Conservation (phyloP, 352 stramenopile genomes). For the Pythium pectinolyticum region DNA sequence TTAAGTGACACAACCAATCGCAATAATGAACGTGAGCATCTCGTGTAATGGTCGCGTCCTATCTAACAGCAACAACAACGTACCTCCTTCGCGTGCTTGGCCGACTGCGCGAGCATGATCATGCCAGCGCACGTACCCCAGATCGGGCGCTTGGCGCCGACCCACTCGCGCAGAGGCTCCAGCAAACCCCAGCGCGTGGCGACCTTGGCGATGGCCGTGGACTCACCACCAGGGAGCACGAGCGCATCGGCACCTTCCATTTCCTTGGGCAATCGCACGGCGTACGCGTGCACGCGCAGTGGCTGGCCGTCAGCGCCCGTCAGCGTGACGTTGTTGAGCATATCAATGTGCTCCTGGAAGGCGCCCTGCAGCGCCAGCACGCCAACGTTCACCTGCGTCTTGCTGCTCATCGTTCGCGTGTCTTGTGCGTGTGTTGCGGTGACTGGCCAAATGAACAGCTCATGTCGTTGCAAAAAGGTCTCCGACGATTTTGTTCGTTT, state of each 20-base stretch:
- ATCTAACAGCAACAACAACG: no score
- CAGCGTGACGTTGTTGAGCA: slow-evolving; percentile 58
- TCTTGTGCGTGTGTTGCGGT: not conserved
- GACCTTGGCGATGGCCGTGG: slow-evolving; percentile 94
- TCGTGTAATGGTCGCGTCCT: no score
- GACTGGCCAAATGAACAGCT: not conserved
- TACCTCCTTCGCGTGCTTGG: slow-evolving; percentile 84
- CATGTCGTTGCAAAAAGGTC: slow-evolving; percentile 1
- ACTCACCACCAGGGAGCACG: slow-evolving; percentile 94
- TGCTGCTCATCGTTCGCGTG: slow-evolving; percentile 11
- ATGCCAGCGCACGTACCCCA: slow-evolving; percentile 98
- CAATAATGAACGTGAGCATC: no score
- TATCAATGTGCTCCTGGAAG: slow-evolving; percentile 90
- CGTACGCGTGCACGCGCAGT: slow-evolving; percentile 52
- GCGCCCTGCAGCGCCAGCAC: slow-evolving; percentile 90
- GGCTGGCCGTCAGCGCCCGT: slow-evolving; percentile 22
- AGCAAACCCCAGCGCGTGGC: slow-evolving; percentile 78
- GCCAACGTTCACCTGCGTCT: slow-evolving; percentile 51
- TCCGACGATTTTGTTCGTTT: not conserved
- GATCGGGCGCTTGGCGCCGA: slow-evolving; percentile 71
- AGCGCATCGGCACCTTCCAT: slow-evolving; percentile 88
- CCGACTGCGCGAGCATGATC: slow-evolving; percentile 92
- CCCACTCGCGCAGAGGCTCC: slow-evolving; percentile 81
- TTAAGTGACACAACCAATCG: no score
- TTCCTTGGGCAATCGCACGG: slow-evolving; percentile 82